Percentiles rank a stretch among this genome's conserved stretches.
Conservation (phyloP, 2,329 filamentous ascomycete genomes). For the Sporothrix luriei region DNA sequence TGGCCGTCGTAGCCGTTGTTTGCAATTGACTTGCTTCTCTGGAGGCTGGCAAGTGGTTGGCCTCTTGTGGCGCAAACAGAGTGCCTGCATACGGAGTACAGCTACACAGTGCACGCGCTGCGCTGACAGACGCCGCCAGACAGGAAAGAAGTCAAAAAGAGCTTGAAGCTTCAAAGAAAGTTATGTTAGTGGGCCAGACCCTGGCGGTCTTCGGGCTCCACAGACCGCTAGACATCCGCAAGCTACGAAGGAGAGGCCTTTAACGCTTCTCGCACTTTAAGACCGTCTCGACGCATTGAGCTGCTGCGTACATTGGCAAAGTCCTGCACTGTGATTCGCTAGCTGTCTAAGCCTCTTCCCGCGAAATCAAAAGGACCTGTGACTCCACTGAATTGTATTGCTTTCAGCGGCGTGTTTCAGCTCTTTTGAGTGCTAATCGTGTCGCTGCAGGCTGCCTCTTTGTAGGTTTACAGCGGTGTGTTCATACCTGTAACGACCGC, state of each 20-base stretch:
- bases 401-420: no score
- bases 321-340: neutral
- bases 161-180: neutral
- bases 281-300: neutral
- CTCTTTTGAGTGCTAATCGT: no score
- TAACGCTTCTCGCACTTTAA: neutral
- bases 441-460: neutral
- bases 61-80: conserved; percentile 5
- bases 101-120: conserved; percentile 24
- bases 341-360: no score
- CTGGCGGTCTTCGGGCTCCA: neutral
- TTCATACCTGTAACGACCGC: neutral
- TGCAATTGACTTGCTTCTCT: neutral
- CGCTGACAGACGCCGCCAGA: neutral
- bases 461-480: neutral
- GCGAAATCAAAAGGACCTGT: no score
- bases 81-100: neutral
- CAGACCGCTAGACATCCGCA: conserved; percentile 7
- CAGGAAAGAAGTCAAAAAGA: neutral
- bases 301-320: neutral
- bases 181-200: conserved; percentile 4
- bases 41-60: neutral
- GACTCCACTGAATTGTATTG: no score
- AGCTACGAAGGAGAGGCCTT: neutral
- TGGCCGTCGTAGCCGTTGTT: neutral